Evolutionary conservation across 202 grass and related monocot genomes (phyloP).

Genomic region (Elaeis oleifera): DNA sequence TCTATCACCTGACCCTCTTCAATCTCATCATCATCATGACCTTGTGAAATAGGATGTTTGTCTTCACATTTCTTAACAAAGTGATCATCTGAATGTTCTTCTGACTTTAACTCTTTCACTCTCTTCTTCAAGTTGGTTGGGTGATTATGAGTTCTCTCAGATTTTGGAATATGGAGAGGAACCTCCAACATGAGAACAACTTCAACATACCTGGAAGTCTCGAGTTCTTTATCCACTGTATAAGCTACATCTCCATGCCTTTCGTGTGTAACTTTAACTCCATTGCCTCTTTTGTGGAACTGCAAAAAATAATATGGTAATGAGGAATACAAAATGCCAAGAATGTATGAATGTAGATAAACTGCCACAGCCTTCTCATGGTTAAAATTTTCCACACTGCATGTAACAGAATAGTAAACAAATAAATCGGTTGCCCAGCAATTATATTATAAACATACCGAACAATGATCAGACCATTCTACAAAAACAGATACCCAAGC

Average conservation of each 20-base stretch:
- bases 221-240: conserved; percentile 18
- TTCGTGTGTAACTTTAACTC: conserved; percentile 25
- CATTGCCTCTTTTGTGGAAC: conserved; percentile 36
- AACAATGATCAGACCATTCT: too few species aligned
- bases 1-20: conserved; percentile 55
- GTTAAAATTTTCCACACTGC: too few species aligned
- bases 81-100: background rate
- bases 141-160: conserved; percentile 8
- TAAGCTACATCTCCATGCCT: background rate
- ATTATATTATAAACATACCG: too few species aligned
- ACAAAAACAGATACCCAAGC: too few species aligned
- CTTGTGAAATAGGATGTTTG: background rate
- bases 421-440: too few species aligned
- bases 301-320: conserved; percentile 43
- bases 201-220: conserved; percentile 20
- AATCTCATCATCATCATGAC: conserved; percentile 39
- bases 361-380: too few species aligned
- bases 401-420: too few species aligned
- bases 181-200: conserved; percentile 1
- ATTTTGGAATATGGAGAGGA: conserved; percentile 1
- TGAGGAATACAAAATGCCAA: conserved; percentile 30
- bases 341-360: background rate
- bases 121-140: conserved; percentile 12
- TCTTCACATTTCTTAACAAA: conserved; percentile 12
- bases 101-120: background rate